These are phyloP conservation scores for Penicillium concentricum DNA, from an alignment of 2,329 filamentous ascomycete species.

Conservation along the genomic window DNA sequence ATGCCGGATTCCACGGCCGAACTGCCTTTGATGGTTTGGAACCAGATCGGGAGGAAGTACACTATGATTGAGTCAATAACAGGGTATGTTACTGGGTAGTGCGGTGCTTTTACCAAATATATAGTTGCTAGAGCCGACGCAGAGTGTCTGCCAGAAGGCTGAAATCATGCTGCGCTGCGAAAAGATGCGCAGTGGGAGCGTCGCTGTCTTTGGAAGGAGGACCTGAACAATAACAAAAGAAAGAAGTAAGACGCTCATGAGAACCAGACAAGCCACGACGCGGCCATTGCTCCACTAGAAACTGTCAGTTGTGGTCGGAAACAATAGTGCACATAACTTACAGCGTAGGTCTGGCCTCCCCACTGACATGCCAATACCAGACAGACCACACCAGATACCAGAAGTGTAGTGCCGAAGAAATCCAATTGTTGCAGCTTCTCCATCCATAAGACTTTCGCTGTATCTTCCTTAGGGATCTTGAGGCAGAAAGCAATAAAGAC, in stretches of 20 bases:
- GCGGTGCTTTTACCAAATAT: neutral
- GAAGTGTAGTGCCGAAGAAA: slow-evolving; percentile 35
- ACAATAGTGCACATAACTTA: neutral
- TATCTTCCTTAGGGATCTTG: neutral
- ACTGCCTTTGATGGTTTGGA: neutral
- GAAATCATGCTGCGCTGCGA: neutral
- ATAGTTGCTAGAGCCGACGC: neutral
- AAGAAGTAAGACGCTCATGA: neutral
- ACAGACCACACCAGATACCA: slow-evolving; percentile 26
- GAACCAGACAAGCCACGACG: neutral
- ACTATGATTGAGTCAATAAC: neutral
- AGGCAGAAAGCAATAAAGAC: slow-evolving; percentile 34
- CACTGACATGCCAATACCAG: slow-evolving; percentile 26
- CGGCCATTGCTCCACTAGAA: neutral
- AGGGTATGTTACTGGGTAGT: too few relatives aligned
- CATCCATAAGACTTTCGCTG: slow-evolving; percentile 24
- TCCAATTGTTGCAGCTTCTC: slow-evolving; percentile 44
- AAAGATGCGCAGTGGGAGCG: neutral
- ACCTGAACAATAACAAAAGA: neutral
- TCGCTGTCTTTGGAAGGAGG: neutral
- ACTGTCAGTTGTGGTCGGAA: neutral
- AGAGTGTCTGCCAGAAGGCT: neutral
- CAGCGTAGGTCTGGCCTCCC: slow-evolving; percentile 21
- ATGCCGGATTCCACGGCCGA: neutral
- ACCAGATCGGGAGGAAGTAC: neutral